phyloP scores from a whole-genome alignment of 164 flowering plant genomes.

The Platanus orientalis region DNA sequence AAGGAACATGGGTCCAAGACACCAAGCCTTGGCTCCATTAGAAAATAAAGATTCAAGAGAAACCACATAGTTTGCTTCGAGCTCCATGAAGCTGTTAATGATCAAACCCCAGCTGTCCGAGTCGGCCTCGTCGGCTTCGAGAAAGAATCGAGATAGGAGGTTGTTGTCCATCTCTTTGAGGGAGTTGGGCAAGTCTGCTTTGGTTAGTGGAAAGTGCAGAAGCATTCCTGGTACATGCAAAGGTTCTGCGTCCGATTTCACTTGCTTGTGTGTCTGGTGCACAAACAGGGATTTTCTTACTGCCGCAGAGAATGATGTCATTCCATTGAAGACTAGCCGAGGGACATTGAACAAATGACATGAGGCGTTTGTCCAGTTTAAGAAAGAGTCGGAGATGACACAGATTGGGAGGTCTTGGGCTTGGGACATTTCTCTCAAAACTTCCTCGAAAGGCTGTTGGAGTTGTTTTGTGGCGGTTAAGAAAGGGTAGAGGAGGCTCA shows the following conservation, averaged over 20 bases:
- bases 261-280: too few species aligned
- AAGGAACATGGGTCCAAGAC: slow-evolving; percentile 25
- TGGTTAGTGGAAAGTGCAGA: slow-evolving; percentile 9
- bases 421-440: slow-evolving; percentile 16
- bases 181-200: too few species aligned
- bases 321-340: slow-evolving; percentile 33
- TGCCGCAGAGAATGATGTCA: slow-evolving; percentile 24
- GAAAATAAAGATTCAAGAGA: slow-evolving; percentile 16
- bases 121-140: slow-evolving; percentile 8
- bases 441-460: slow-evolving; percentile 15
- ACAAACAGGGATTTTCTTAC: neutral
- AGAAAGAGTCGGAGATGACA: too few species aligned
- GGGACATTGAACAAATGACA: slow-evolving; percentile 26
- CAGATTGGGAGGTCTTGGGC: slow-evolving; percentile 22
- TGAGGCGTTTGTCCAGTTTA: too few species aligned
- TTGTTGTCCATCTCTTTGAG: too few species aligned
- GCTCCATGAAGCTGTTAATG: slow-evolving; percentile 30
- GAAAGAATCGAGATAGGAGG: slow-evolving; percentile 1
- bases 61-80: slow-evolving; percentile 18
- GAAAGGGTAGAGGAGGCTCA: slow-evolving; percentile 16
- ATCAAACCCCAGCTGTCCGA: slow-evolving; percentile 23
- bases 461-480: slow-evolving; percentile 19
- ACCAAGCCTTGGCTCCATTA: slow-evolving; percentile 23
- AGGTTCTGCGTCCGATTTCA: neutral
- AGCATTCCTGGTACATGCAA: slow-evolving; percentile 2